phyloP scores from a whole-genome alignment of 2,329 filamentous ascomycete genomes.

The Calonectria hawksworthii region DNA sequence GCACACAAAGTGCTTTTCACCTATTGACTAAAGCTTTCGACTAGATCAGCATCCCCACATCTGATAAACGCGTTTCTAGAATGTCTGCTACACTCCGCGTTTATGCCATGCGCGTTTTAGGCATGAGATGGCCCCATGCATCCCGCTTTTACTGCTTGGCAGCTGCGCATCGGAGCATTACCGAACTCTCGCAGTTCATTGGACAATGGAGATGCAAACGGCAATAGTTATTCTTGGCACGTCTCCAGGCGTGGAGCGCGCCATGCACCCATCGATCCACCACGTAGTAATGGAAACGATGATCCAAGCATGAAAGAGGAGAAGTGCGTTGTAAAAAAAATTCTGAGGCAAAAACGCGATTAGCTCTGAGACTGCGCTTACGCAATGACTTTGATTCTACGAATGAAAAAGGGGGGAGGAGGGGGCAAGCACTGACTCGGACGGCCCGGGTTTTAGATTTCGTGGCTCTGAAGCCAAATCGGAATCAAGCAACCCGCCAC shows the following conservation, averaged over 20 bases:
- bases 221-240: not conserved
- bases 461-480: not conserved
- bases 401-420: not conserved
- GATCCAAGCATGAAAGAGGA: not conserved
- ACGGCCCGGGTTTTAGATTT: not conserved
- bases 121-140: not conserved
- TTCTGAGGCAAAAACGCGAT: not conserved
- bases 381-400: not conserved
- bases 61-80: not conserved
- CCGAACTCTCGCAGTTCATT: not conserved
- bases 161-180: not conserved
- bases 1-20: not conserved
- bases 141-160: not conserved
- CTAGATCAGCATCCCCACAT: not conserved
- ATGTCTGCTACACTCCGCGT: not conserved
- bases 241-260: not conserved
- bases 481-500: not conserved
- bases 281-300: not conserved
- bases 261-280: not conserved
- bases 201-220: not conserved
- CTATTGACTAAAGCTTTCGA: not conserved
- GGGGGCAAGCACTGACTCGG: not conserved
- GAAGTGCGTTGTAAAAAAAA: slow-evolving; percentile 5
- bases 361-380: not conserved
- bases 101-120: not conserved